These are phyloP conservation scores for Pichia sp. DNA, from an alignment of 1,139 yeast species.

Conservation along the genomic window DNA sequence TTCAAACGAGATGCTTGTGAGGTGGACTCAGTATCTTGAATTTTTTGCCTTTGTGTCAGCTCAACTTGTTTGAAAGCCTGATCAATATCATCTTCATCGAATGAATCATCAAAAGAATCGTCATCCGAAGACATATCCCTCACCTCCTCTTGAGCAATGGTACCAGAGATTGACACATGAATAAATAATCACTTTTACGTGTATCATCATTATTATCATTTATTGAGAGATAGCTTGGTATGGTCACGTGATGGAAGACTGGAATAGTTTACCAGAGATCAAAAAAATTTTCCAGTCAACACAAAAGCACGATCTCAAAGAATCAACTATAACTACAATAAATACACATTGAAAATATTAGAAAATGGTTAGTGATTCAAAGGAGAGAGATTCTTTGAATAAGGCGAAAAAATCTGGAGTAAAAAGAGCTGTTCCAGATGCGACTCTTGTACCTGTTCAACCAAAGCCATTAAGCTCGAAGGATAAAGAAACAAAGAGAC, in stretches of 20 bases:
- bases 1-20: background rate
- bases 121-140: background rate
- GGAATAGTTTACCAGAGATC: too few relatives aligned
- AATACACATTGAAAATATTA: background rate
- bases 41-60: slow-evolving; percentile 2
- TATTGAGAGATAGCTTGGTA: too few relatives aligned
- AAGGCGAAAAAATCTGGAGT: slow-evolving; percentile 22
- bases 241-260: too few relatives aligned
- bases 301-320: background rate
- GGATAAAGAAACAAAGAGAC: slow-evolving; percentile 75
- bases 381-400: slow-evolving; percentile 35
- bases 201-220: background rate
- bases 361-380: slow-evolving; percentile 37
- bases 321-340: background rate
- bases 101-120: slow-evolving; percentile 20
- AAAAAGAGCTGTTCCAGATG: slow-evolving; percentile 43
- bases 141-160: background rate
- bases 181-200: background rate
- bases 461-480: slow-evolving; percentile 75
- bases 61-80: slow-evolving; percentile 8
- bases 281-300: background rate
- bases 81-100: slow-evolving; percentile 28
- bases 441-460: slow-evolving; percentile 75
- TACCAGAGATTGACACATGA: background rate
- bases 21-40: background rate